phyloP scores from a whole-genome alignment of 2,329 filamentous ascomycete species.

The Camillea tinctor region DNA sequence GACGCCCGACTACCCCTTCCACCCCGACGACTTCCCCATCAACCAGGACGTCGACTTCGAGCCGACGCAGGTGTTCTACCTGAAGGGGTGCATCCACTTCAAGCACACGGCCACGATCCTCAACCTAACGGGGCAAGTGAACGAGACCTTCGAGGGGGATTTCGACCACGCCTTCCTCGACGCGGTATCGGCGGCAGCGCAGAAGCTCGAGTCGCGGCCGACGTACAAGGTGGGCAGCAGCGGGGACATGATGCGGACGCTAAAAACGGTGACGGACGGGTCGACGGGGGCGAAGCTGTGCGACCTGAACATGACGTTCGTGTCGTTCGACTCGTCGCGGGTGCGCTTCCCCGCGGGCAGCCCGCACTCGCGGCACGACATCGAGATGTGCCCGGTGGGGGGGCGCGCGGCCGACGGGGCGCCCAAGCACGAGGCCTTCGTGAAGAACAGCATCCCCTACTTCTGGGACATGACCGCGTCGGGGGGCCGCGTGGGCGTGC shows the following conservation, averaged over 20 bases:
- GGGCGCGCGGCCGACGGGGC: constrained; percentile 9
- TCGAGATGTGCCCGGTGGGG: constrained; percentile 33
- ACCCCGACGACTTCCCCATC: constrained; percentile 35
- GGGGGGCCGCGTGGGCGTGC: constrained; percentile 25
- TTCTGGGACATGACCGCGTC: constrained; percentile 35
- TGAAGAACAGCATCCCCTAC: constrained; percentile 29
- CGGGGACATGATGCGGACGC: constrained; percentile 38
- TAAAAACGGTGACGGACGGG: constrained; percentile 32
- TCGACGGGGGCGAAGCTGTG: constrained; percentile 24
- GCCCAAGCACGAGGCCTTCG: constrained; percentile 34
- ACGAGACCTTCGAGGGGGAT: constrained; percentile 25
- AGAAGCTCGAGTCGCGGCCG: constrained; percentile 19
- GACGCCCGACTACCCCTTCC: constrained; percentile 33
- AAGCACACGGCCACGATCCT: constrained; percentile 31
- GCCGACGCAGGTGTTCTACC: constrained; percentile 29
- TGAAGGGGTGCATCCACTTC: constrained; percentile 35
- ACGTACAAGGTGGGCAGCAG: constrained; percentile 29
- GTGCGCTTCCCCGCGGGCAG: constrained; percentile 32
- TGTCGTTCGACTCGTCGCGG: constrained; percentile 30
- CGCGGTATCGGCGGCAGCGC: constrained; percentile 20
- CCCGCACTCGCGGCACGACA: constrained; percentile 30
- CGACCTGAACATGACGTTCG: constrained; percentile 37
- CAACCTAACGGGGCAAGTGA: constrained; percentile 26
- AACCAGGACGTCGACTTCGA: constrained; percentile 24
- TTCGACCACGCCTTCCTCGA: constrained; percentile 32